Percentiles rank a stretch among this genome's conserved stretches.
Evolutionary conservation across 176 grass and related monocot genomes (phyloP).

Genomic region (Aechmea fasciata): DNA sequence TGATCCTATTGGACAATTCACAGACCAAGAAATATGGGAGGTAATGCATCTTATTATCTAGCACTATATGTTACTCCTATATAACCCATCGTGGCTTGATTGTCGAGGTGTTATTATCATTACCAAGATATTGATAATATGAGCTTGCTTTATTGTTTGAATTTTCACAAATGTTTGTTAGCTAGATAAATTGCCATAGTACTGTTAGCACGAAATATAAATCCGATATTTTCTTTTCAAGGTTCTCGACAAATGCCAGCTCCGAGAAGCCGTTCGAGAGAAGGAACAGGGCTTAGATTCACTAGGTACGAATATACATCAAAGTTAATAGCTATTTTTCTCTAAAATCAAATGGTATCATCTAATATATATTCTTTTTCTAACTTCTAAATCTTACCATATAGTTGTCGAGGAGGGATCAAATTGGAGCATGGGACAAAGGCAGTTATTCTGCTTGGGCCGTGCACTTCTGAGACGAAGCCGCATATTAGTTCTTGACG

Average conservation of each 20-base stretch:
- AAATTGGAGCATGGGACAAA: slow-evolving; percentile 99
- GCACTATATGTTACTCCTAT: background rate
- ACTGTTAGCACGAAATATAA: background rate
- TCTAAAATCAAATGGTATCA: background rate
- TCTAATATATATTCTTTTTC: background rate
- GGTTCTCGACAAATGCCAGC: slow-evolving; percentile 90
- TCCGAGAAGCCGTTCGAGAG: slow-evolving; percentile 70
- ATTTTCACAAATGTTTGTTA: background rate
- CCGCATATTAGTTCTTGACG: slow-evolving; percentile 70
- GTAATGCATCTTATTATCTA: slow-evolving; percentile 27
- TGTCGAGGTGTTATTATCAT: background rate
- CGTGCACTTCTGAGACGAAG: slow-evolving; percentile 66
- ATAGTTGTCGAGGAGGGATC: slow-evolving; percentile 85
- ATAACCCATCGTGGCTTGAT: background rate
- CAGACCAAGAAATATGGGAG: slow-evolving; percentile 81
- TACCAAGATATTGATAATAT: background rate
- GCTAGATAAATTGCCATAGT: background rate
- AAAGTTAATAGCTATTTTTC: background rate
- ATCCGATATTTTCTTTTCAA: slow-evolving; percentile 6
- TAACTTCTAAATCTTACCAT: background rate
- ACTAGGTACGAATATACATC: slow-evolving; percentile 35
- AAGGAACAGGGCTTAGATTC: slow-evolving; percentile 73
- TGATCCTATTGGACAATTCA: slow-evolving; percentile 52
- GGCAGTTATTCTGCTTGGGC: slow-evolving; percentile 85
- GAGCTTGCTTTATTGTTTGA: background rate